Conservation (phyloP, 352 stramenopile species). For the Globisporangium ultimum region DNA sequence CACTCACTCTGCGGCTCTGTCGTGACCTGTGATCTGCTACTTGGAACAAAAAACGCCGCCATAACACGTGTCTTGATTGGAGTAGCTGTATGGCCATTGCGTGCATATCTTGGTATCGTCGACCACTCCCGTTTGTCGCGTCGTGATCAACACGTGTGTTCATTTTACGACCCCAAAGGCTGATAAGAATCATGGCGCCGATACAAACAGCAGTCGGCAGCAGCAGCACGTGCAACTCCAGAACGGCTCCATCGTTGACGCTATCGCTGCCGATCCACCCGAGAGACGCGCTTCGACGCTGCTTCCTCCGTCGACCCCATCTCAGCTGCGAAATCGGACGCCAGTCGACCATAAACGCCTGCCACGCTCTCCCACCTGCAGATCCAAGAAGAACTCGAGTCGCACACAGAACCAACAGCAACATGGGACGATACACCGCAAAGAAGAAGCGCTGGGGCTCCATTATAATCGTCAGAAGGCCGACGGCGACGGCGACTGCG, state of each 20-base stretch:
- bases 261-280: too few species aligned
- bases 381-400: too few species aligned
- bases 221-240: background rate
- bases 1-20: background rate
- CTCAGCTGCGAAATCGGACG: too few species aligned
- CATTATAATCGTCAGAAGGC: background rate
- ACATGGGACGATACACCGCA: too few species aligned
- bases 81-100: slow-evolving; percentile 47
- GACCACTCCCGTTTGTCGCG: slow-evolving; percentile 29
- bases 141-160: slow-evolving; percentile 56
- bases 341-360: too few species aligned
- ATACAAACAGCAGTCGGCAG: background rate
- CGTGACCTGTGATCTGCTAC: too few species aligned
- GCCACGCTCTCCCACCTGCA: too few species aligned
- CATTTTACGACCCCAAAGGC: slow-evolving; percentile 27
- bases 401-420: too few species aligned
- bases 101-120: slow-evolving; percentile 45
- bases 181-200: too few species aligned
- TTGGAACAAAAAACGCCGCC: too few species aligned
- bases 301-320: too few species aligned
- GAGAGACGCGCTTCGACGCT: too few species aligned
- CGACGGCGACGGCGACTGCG: background rate
- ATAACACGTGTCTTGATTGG: background rate
- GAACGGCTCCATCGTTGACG: background rate
- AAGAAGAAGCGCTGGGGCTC: background rate